Base-by-base conservation (phyloP, 306 rosid genomes). In the Sechiopsis laciniata region DNA sequence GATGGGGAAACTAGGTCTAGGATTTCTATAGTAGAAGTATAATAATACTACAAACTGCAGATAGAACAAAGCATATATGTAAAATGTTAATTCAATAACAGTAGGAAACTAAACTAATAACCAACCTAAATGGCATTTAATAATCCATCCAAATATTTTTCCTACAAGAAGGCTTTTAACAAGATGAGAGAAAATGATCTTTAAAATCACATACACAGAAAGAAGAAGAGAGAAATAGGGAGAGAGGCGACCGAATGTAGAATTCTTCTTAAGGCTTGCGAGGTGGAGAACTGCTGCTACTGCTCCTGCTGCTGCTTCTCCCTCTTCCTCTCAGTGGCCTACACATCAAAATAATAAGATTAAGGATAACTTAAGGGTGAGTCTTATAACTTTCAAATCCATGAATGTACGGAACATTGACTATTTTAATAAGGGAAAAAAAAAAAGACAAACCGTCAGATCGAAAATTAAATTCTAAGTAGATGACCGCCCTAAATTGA, bases 321-420 rank as follows among this genome's bases (percentile, higher is more conserved):
- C 95, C 95, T 84, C 88, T 89, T 82, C 95, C 92, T 84, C 87
- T 89, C 84, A 87, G 74, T 21, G 96, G 90, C 95, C 99, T 95
- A 32, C 54, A 76, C 13, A 50, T 50, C 5, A 15, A 15, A 13
- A 52, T 15, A 3, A 52, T 15, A 52, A 52, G 55, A 52, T 52
- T 52, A 16, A 53, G 20, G 2, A 2, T 2, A n/a, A n/a, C n/a
- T n/a, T n/a, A n/a, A n/a, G n/a, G 42, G 0, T 37, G 7, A 37
- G 7, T 6, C 42, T 37, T 37, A 37, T 37, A 37, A 3, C 7
- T 37, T 37, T 37, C 42, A 37, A 26, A n/a, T n/a, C n/a, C n/a
- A n/a, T n/a, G n/a, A n/a, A n/a, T n/a, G n/a, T n/a, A n/a, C n/a
- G n/a, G n/a, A n/a, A n/a, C n/a, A n/a, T n/a, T n/a, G n/a, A n/a